A percentile compares a stretch with the other conserved stretches of the same genome.
phyloP scores from a whole-genome alignment of 345 rosid genomes.

The Populus davidiana region DNA sequence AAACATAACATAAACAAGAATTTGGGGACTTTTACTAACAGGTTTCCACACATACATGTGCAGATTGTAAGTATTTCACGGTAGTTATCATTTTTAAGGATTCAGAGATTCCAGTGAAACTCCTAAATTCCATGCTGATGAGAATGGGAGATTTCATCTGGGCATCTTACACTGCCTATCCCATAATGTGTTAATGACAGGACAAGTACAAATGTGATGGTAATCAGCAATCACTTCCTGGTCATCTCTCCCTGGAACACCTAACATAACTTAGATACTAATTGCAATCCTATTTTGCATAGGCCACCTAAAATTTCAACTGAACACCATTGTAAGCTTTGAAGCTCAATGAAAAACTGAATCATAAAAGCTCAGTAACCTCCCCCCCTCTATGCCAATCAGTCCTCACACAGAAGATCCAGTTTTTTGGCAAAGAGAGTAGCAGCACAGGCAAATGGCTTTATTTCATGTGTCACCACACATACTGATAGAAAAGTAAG shows the following conservation, averaged over 20 bases:
- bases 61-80: neutral
- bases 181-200: too few species aligned
- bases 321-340: too few species aligned
- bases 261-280: neutral
- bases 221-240: neutral
- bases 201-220: neutral
- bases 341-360: too few species aligned
- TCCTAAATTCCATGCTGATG: too few species aligned
- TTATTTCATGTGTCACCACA: neutral
- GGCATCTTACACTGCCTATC: too few species aligned
- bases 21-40: neutral
- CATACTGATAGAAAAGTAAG: constrained; percentile 3
- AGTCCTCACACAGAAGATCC: too few species aligned
- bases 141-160: too few species aligned
- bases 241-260: neutral
- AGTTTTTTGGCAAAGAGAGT: neutral
- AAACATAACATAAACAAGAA: neutral
- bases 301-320: too few species aligned
- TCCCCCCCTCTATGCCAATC: too few species aligned
- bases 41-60: too few species aligned
- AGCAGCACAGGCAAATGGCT: neutral
- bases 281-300: too few species aligned
- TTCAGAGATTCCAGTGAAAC: neutral
- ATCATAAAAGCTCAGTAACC: too few species aligned
- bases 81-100: neutral